phyloP scores from a whole-genome alignment of 179 eudicot species.

The Camellia oleifera region DNA sequence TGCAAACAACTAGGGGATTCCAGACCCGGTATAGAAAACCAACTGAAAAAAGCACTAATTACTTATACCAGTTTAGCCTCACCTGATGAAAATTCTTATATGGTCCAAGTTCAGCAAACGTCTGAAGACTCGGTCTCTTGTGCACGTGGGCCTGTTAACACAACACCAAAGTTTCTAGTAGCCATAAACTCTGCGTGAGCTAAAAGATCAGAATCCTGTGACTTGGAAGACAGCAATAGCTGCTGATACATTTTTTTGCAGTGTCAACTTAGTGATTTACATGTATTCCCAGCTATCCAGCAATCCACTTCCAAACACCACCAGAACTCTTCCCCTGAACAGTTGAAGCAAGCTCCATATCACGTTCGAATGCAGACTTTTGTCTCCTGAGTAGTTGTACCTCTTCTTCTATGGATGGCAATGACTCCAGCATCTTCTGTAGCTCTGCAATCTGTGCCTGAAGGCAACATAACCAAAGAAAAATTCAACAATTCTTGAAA shows the following conservation, averaged over 20 bases:
- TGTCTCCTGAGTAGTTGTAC: constrained; percentile 62
- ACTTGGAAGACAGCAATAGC: background rate
- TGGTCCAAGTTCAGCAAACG: background rate
- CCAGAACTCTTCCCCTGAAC: constrained; percentile 49
- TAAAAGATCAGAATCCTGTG: background rate
- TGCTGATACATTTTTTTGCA: background rate
- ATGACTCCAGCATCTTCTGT: constrained; percentile 54
- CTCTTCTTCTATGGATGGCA: constrained; percentile 74
- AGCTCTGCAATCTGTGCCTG: constrained; percentile 94
- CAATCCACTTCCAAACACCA: constrained; percentile 81
- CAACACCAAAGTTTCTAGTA: background rate
- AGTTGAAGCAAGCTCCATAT: constrained; percentile 41
- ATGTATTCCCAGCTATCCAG: constrained; percentile 31
- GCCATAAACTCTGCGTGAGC: background rate
- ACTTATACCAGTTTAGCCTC: background rate
- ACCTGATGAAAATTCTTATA: background rate
- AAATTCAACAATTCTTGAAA: background rate
- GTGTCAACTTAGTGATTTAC: background rate
- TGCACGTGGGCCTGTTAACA: background rate
- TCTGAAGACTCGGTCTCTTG: background rate
- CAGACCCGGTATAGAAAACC: background rate
- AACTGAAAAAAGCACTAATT: background rate
- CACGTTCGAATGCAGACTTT: constrained; percentile 60
- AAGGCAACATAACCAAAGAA: constrained; percentile 12
- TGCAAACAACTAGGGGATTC: background rate